phyloP scores from a whole-genome alignment of 768 basidiomycete species.

The Leccinum boreale region DNA sequence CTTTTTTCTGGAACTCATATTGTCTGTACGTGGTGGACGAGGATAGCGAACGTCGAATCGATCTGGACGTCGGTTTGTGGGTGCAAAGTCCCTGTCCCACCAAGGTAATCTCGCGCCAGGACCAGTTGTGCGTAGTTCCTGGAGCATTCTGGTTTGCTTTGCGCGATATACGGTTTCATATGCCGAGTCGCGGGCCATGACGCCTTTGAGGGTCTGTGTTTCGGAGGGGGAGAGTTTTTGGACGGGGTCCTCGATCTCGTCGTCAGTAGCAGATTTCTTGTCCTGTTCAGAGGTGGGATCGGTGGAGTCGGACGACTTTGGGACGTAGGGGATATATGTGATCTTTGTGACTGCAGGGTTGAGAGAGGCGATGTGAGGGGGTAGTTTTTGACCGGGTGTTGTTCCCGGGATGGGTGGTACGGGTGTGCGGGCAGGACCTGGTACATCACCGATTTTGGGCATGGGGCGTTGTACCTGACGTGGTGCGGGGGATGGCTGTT shows the following conservation, averaged over 20 bases:
- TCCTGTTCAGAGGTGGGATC: constrained; percentile 22
- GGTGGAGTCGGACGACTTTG: constrained; percentile 16
- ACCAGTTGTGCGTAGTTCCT: constrained; percentile 45
- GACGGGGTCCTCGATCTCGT: constrained; percentile 25
- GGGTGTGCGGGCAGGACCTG: too few species aligned
- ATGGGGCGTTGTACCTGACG: constrained; percentile 15
- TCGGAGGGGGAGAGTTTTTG: constrained; percentile 31
- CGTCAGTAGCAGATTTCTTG: constrained; percentile 17
- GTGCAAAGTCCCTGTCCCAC: constrained; percentile 59
- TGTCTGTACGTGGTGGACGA: constrained; percentile 38
- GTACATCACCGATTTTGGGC: constrained; percentile 21
- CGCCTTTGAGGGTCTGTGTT: constrained; percentile 30
- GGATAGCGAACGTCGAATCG: constrained; percentile 58
- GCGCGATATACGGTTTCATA: constrained; percentile 49
- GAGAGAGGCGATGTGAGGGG: constrained; percentile 31
- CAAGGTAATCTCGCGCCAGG: constrained; percentile 47
- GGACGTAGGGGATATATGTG: constrained; percentile 24
- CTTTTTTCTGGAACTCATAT: constrained; percentile 43
- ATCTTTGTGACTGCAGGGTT: constrained; percentile 32
- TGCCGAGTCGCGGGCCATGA: constrained; percentile 37
- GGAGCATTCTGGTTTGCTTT: constrained; percentile 51
- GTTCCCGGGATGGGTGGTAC: constrained; percentile 26
- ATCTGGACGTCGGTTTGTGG: constrained; percentile 28
- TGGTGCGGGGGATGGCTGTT: constrained; percentile 25
- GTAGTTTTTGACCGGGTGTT: constrained; percentile 29